phyloP scores from a whole-genome alignment of 163 green algal species.

The Coccomyxa subellipsoidea region DNA sequence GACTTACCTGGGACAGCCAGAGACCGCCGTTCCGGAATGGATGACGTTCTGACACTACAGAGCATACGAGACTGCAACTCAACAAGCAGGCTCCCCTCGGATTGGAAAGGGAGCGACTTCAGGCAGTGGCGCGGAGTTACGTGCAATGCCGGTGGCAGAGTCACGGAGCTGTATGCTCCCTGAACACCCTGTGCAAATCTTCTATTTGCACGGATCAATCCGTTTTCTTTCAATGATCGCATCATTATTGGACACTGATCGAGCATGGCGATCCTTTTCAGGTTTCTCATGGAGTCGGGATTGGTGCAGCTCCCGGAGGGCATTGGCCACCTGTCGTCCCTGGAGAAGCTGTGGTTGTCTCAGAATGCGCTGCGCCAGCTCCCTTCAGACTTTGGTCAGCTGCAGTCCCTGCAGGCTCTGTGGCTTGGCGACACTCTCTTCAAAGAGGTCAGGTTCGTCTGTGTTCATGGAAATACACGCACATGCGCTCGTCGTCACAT shows the following conservation, averaged over 20 bases:
- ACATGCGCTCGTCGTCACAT: no score
- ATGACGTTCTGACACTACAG: background rate
- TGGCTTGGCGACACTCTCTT: slow-evolving; percentile 30
- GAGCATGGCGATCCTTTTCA: no score
- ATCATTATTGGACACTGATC: no score
- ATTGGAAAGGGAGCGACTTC: background rate
- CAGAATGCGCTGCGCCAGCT: slow-evolving; percentile 32
- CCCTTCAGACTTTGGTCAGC: slow-evolving; percentile 11
- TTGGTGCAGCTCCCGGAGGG: background rate
- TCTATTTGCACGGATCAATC: no score
- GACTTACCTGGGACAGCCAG: no score
- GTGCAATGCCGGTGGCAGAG: background rate
- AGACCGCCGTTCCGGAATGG: no score
- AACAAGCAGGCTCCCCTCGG: background rate
- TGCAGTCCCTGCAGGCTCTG: slow-evolving; percentile 16
- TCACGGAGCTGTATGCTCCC: background rate
- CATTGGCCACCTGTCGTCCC: background rate
- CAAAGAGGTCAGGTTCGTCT: background rate
- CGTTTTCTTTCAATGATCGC: no score
- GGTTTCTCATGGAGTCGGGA: background rate
- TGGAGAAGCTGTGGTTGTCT: slow-evolving; percentile 24
- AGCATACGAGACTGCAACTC: background rate
- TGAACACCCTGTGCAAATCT: no score
- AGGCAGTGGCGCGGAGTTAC: background rate
- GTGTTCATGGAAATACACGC: no score